Evolutionary conservation across 805 yeast species (phyloP).

Genomic region (Hanseniaspora osmophila): DNA sequence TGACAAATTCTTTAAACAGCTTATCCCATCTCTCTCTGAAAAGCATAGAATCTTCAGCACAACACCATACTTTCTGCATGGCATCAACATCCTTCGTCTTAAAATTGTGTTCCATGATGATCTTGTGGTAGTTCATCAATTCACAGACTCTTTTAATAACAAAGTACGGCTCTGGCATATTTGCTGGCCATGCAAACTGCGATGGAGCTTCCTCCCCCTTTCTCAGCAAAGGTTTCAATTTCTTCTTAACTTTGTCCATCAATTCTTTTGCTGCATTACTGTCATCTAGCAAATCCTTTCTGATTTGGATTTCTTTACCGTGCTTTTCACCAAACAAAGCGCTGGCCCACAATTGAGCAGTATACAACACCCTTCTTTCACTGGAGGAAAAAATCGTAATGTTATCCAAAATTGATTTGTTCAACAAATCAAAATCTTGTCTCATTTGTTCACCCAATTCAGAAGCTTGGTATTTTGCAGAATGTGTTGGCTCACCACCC

Average conservation of each 20-base stretch:
- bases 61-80: conserved; percentile 83
- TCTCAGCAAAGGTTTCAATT: conserved; percentile 81
- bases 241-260: conserved; percentile 96
- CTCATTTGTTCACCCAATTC: conserved; percentile 94
- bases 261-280: conserved; percentile 95
- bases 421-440: conserved; percentile 77
- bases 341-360: conserved; percentile 77
- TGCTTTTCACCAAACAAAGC: conserved; percentile 48
- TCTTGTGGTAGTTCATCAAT: conserved; percentile 81
- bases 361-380: conserved; percentile 85
- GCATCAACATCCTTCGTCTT: conserved; percentile 45
- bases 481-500: conserved; percentile 99
- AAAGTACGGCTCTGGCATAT: conserved; percentile 92
- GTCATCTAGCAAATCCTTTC: conserved; percentile 88
- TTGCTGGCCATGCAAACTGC: conserved; percentile 97
- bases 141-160: conserved; percentile 91
- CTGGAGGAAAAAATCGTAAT: conserved; percentile 82
- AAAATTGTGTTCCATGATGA: conserved; percentile 71
- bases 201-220: conserved; percentile 96
- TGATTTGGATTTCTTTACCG: conserved; percentile 53
- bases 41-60: conserved; percentile 83
- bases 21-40: conserved; percentile 97
- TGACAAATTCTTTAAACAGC: conserved; percentile 76
- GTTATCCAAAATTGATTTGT: conserved; percentile 62
- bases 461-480: conserved; percentile 84